A percentile compares a stretch with the other conserved stretches of the same genome.
These are phyloP conservation scores for Fusarium brachygibbosum DNA, from an alignment of 2,329 filamentous ascomycete species.

Conservation along the genomic window DNA sequence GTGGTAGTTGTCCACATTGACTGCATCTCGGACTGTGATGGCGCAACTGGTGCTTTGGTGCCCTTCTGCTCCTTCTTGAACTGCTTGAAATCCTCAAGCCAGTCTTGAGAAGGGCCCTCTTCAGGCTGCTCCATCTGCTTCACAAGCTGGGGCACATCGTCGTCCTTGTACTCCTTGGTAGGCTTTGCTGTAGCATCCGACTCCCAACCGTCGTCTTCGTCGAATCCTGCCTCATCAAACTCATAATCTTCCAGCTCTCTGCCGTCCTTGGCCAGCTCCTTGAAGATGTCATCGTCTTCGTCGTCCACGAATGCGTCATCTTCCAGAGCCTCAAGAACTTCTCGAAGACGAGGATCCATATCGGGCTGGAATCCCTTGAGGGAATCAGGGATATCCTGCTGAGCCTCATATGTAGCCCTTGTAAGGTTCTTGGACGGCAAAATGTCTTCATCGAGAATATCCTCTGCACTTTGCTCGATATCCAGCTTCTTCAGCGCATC, in stretches of 20 bases:
- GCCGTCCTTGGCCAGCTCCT: slow-evolving; percentile 75
- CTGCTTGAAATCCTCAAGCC: slow-evolving; percentile 92
- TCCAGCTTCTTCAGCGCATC: slow-evolving; percentile 80
- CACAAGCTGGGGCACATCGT: slow-evolving; percentile 64
- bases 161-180: slow-evolving; percentile 67
- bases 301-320: slow-evolving; percentile 95
- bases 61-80: slow-evolving; percentile 86
- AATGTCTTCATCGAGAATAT: slow-evolving; percentile 79
- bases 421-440: slow-evolving; percentile 84
- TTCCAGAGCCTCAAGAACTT: slow-evolving; percentile 92
- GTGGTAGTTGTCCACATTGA: slow-evolving; percentile 82
- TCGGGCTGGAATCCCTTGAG: slow-evolving; percentile 96
- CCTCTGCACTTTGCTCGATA: slow-evolving; percentile 65
- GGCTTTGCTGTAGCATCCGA: slow-evolving; percentile 92
- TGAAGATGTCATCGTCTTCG: slow-evolving; percentile 89
- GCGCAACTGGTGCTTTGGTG: slow-evolving; percentile 57
- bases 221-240: slow-evolving; percentile 77
- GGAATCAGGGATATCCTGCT: slow-evolving; percentile 91
- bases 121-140: slow-evolving; percentile 64
- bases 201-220: slow-evolving; percentile 89
- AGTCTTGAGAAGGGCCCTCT: slow-evolving; percentile 79
- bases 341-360: slow-evolving; percentile 93
- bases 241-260: slow-evolving; percentile 83
- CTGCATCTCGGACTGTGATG: slow-evolving; percentile 73
- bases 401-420: slow-evolving; percentile 86